Base-by-base conservation (phyloP, 192 early-diverging fungal genomes). In the Entomortierella lignicola region DNA sequence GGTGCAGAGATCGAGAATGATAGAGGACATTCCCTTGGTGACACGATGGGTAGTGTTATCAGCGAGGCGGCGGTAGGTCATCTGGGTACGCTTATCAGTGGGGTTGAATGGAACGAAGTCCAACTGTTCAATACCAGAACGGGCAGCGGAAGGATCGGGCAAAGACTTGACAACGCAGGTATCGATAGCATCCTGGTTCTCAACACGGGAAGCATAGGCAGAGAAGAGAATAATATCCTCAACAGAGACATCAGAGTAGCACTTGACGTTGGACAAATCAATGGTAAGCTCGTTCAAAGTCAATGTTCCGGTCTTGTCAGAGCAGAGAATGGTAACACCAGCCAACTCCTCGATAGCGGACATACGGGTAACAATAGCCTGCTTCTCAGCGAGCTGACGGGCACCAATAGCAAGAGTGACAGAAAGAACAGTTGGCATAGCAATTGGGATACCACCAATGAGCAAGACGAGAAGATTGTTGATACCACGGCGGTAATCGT, bases 231-330 rank as follows among this genome's bases (percentile, higher is more conserved):
- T 84, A 53, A 94, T 69, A 31, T 88, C 81, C 39, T 93, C 91
- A 12, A 72, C 72, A 50, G 79, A 63, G 66, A 87, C 77, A 41
- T 89, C 89, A 37, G 89, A 88, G 77, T 94, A 94, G 73, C 83
- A 77, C 80, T 86, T 91, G 81, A 94, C 86, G 63, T 91, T 87
- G 71, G 89, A 79, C 41, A 84, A 83, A 77, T 90, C 90, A 69
- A 93, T 90, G 74, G 88, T 90, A 30, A 92, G 85, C 81, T 93
- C 89, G 87, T 96, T 97, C 25, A 95, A 75, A 27, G 96, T 97
- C 31, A 97, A 86, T n/a, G 95, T 97, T 72, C 95, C 95, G 55
- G 96, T 97, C 88, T 97, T 97, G 87, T 97, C 95, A 27, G 94
- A 94, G 86, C 93, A 95, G 72, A 97, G 91, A 66, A 92, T 91